A percentile compares a stretch with the other conserved stretches of the same genome.
phyloP scores from a whole-genome alignment of 2,329 filamentous ascomycete species.

The Penicillium sp. region DNA sequence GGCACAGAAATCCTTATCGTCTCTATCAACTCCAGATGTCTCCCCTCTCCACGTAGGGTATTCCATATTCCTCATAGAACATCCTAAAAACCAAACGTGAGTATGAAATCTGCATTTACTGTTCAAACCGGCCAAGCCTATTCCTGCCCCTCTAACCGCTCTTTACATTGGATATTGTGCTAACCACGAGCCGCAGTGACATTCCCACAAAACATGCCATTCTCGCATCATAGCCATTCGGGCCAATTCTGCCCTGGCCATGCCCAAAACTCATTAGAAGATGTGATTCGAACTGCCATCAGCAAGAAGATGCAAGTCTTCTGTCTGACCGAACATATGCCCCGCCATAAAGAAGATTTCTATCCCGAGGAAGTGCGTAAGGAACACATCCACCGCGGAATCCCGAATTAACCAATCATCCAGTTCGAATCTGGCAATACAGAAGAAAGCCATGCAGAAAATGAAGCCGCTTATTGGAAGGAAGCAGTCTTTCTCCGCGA shows the following conservation, averaged over 20 bases:
- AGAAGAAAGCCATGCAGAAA: slow-evolving; percentile 42
- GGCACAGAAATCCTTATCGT: slow-evolving; percentile 8
- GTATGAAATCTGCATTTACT: neutral
- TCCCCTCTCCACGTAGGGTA: neutral
- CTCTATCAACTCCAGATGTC: slow-evolving; percentile 1
- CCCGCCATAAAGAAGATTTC: slow-evolving; percentile 71
- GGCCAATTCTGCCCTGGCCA: slow-evolving; percentile 94
- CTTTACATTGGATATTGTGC: neutral
- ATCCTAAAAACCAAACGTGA: neutral
- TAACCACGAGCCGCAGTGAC: neutral
- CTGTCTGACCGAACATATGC: slow-evolving; percentile 93
- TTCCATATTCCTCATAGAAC: neutral
- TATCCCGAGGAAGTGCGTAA: slow-evolving; percentile 80
- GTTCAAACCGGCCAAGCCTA: neutral
- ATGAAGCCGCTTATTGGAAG: slow-evolving; percentile 62
- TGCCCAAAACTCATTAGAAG: slow-evolving; percentile 79
- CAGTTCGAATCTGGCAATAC: slow-evolving; percentile 35
- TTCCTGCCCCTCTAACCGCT: neutral
- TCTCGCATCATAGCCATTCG: slow-evolving; percentile 97
- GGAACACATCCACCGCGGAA: neutral
- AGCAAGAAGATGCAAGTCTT: slow-evolving; percentile 75
- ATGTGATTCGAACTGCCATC: slow-evolving; percentile 77
- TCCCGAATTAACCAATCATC: neutral
- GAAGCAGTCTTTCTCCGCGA: slow-evolving; percentile 72
- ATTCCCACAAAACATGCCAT: slow-evolving; percentile 64